phyloP scores from a whole-genome alignment of 495 filamentous ascomycete species.

The Neurospora hispaniola region DNA sequence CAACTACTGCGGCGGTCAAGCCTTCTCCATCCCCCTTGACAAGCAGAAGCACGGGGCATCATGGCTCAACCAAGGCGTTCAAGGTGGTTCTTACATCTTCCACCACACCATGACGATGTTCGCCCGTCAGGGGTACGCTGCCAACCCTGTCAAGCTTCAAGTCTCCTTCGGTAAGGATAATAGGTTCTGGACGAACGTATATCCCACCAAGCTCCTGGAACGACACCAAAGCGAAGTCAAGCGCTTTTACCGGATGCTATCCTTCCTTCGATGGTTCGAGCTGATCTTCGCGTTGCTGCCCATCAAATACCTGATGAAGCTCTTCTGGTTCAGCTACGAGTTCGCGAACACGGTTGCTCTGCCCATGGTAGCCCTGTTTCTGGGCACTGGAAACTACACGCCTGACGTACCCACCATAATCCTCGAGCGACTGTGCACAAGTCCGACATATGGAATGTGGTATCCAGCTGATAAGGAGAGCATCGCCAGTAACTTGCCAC shows the following conservation, averaged over 20 bases:
- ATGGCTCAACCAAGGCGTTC: slow-evolving; percentile 81
- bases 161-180: slow-evolving; percentile 73
- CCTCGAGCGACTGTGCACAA: slow-evolving; percentile 63
- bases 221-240: slow-evolving; percentile 53
- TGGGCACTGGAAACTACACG: slow-evolving; percentile 72
- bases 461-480: slow-evolving; percentile 52
- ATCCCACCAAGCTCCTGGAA: slow-evolving; percentile 57
- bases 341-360: slow-evolving; percentile 61
- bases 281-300: slow-evolving; percentile 63
- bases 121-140: slow-evolving; percentile 51
- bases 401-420: slow-evolving; percentile 65
- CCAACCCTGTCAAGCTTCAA: slow-evolving; percentile 64
- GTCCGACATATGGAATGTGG: slow-evolving; percentile 68
- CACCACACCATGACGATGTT: slow-evolving; percentile 78
- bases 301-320: slow-evolving; percentile 54
- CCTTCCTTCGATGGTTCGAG: slow-evolving; percentile 58
- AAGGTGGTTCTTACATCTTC: slow-evolving; percentile 71
- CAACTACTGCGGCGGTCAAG: slow-evolving; percentile 66
- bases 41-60: slow-evolving; percentile 53
- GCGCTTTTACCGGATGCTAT: slow-evolving; percentile 54
- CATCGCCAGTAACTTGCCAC: slow-evolving; percentile 57
- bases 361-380: slow-evolving; percentile 68
- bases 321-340: slow-evolving; percentile 64
- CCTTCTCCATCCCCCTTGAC: slow-evolving; percentile 65
- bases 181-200: slow-evolving; percentile 74